These are phyloP conservation scores for Galium porrigens DNA, from an alignment of 305 asterid genomes.

Conservation along the genomic window DNA sequence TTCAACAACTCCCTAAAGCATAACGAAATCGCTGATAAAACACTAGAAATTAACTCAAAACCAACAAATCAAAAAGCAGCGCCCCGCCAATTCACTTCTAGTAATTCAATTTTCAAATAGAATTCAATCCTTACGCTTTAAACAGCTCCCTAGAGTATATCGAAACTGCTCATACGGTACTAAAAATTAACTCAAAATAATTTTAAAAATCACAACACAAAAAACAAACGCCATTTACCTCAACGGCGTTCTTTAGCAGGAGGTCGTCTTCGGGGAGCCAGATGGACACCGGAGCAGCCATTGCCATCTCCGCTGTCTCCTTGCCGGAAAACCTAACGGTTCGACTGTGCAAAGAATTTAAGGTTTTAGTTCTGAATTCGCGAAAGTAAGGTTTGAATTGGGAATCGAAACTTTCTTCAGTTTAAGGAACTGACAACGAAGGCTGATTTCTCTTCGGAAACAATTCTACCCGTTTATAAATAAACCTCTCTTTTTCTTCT, in stretches of 20 bases:
- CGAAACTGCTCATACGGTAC: neutral
- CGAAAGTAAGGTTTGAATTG: neutral
- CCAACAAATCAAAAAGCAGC: neutral
- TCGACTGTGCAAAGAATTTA: neutral
- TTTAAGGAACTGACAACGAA: no score
- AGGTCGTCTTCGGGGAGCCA: conserved; percentile 89
- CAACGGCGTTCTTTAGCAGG: conserved; percentile 61
- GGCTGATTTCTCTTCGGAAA: neutral
- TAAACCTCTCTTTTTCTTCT: neutral
- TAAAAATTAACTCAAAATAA: neutral
- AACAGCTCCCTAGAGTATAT: neutral
- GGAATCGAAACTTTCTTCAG: neutral
- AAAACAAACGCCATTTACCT: conserved; percentile 31
- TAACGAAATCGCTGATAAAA: neutral
- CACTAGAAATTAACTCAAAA: neutral
- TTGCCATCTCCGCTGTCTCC: conserved; percentile 30
- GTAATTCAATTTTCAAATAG: neutral
- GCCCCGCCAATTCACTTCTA: neutral
- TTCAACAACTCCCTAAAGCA: neutral
- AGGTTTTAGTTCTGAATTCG: neutral
- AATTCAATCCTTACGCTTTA: neutral
- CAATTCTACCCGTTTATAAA: neutral
- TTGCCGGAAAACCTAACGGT: conserved; percentile 33
- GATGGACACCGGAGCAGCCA: conserved; percentile 25
- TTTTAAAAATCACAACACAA: neutral